phyloP scores from a whole-genome alignment of 2,329 filamentous ascomycete genomes.

The Calonectria pteridis region DNA sequence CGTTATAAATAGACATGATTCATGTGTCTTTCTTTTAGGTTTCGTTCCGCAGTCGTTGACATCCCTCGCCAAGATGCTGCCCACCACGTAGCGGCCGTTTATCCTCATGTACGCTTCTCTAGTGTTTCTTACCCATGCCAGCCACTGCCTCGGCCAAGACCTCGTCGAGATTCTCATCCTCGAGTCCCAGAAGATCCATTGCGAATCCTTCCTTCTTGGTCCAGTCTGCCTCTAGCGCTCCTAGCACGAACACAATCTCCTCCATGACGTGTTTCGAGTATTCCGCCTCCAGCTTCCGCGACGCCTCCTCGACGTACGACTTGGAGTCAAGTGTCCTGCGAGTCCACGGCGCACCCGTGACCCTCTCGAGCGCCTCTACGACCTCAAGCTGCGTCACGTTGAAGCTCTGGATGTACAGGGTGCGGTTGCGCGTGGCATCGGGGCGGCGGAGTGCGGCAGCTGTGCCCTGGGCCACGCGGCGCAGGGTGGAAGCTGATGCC shows the following conservation, averaged over 20 bases:
- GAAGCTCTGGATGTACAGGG: constrained; percentile 61
- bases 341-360: constrained; percentile 57
- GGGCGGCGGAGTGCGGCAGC: constrained; percentile 62
- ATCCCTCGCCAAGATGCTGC: neutral
- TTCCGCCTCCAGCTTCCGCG: constrained; percentile 53
- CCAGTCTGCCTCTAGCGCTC: constrained; percentile 63
- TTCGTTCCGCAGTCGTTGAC: constrained; percentile 2
- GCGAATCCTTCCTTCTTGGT: constrained; percentile 57
- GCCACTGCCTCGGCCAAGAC: constrained; percentile 54
- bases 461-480: constrained; percentile 62
- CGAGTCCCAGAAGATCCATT: constrained; percentile 60
- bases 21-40: neutral
- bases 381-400: constrained; percentile 61
- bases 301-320: constrained; percentile 54
- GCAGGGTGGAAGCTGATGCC: constrained; percentile 64
- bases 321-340: constrained; percentile 51
- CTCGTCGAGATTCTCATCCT: constrained; percentile 60
- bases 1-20: constrained; percentile 1
- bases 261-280: constrained; percentile 52
- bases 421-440: constrained; percentile 64
- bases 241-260: constrained; percentile 63
- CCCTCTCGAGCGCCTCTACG: constrained; percentile 62
- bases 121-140: constrained; percentile 27
- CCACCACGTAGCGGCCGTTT: neutral
- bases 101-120: neutral